These are phyloP conservation scores for Fusarium sp. DNA, from an alignment of 2,329 filamentous ascomycete genomes.

Conservation along the genomic window DNA sequence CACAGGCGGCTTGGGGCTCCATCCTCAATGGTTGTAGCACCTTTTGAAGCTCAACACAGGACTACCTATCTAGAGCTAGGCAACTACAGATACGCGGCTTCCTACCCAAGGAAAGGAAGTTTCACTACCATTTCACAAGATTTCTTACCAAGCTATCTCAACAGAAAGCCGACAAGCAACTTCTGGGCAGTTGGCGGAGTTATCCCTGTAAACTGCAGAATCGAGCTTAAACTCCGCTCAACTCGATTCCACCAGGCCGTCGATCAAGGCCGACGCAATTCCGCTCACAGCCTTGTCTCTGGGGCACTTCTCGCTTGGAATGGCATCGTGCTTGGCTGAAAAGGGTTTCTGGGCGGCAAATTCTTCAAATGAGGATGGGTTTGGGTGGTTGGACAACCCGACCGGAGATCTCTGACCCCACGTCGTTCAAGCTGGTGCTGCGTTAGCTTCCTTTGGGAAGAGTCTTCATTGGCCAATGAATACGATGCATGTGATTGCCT, in stretches of 20 bases:
- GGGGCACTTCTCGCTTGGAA: neutral
- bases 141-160: neutral
- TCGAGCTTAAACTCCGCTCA: neutral
- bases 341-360: neutral
- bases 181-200: neutral
- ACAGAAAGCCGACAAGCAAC: neutral
- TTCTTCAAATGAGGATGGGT: neutral
- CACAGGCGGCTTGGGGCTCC: neutral
- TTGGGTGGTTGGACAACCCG: neutral
- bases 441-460: neutral
- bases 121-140: neutral
- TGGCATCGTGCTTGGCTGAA: neutral
- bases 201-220: neutral
- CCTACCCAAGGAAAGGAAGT: accelerated
- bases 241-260: neutral
- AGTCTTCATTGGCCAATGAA: neutral
- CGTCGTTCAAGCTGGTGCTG: neutral
- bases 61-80: neutral
- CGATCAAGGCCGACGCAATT: neutral
- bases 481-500: neutral
- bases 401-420: neutral
- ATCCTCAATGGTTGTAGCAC: neutral
- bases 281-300: neutral
- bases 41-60: neutral
- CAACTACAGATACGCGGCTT: too few relatives aligned